Base-by-base conservation (phyloP, 192 early-diverging fungal species). In the Coemansia javaensis region DNA sequence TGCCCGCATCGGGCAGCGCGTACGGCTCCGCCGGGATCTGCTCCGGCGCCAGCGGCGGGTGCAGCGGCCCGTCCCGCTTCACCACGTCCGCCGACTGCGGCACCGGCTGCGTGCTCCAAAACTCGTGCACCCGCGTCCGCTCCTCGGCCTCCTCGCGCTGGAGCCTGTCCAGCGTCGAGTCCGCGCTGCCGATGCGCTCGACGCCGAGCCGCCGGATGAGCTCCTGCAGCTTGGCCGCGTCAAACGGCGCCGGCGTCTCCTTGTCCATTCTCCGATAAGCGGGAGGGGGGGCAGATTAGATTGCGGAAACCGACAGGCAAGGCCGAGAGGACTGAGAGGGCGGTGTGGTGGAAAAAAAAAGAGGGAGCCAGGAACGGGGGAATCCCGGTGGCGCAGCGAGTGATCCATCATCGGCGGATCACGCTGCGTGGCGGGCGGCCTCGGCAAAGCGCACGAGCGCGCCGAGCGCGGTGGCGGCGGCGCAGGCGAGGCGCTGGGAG, bases 101-200 rank as follows among this genome's bases (percentile, higher is more conserved):
- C 13, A 99, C 96, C 9, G 96, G 96, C 64, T 99, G 96, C 11
- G 96, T 99, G 56, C 74, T 84, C 96, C 96, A 99, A 54, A 99
- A 99, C 77, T 93, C 85, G 77, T 94, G 73, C 45, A 47, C 57
- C 1, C 53, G 51, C 10, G 43, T 53, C 33, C 39, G 48, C 46
- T 65, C 73, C 4, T 44, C 70, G 13, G 25, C 63, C 49, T 49
- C 63, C 30, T 74, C 70, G 39, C 59, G 63, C 54, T 62, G 46
- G 20, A 61, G 54, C 50, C 58, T 66, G 37, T 31, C 58, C 30
- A 17, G n/a, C 0, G 14, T 41, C 5, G 63, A 40, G 20, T 62
- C 70, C 8, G 46, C 24, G 21, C 63, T 51, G 3, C 3, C 24
- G 7, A 49, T 47, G 4, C 45, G 63, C 21, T n/a, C n/a, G n/a